Base-by-base conservation (phyloP, 441 rosid genomes). In the Manihot esculenta region DNA sequence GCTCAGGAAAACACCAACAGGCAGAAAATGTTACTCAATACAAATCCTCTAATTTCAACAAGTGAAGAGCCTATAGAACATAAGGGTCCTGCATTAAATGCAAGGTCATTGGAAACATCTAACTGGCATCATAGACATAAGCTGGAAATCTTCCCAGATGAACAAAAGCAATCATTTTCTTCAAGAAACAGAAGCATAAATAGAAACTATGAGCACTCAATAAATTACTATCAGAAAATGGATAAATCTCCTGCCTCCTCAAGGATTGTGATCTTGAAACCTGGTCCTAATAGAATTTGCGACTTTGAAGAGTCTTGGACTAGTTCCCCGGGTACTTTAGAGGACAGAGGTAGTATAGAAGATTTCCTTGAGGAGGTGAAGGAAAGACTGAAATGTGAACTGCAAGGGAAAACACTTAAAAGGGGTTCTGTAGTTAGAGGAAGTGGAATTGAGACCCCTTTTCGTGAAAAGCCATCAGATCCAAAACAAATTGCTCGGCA, bases 361-460 rank as follows among this genome's bases (percentile, higher is more conserved):
- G 94, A 87, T 77, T 89, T 92, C 81, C 97, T 95, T 24, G 90
- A 89, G 70, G 96, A 95, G 79, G 98, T 92, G 63, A 95, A 89
- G 74, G 97, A 91, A 71, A 80, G 89, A 64, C 74, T 92, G 62
- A 91, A 82, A 83, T 68, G 81, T 79, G 97, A 95, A 77, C 66
- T 89, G 72, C 97, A 88, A 78, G 98, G 95, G 44, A 88, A 78
- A 80, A 62, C 83, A 74, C 77, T 78, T 21, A 82, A 84, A 75
- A 89, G 74, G 72, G 82, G 88, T 62, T 79, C 85, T n/a, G 82
- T 75, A 18, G 87, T 77, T 0, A 76, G 94, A 83, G 96, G 93
- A 82, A 90, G 90, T 67, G 97, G 88, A 21, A 90, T 84, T 61
- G 97, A 89, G 76, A 90, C 88, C 56, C 91, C 92, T 72, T 85